These are phyloP conservation scores for Wallacemonas collosoma DNA, from an alignment of 208 protist genomes.

Conservation along the genomic window DNA sequence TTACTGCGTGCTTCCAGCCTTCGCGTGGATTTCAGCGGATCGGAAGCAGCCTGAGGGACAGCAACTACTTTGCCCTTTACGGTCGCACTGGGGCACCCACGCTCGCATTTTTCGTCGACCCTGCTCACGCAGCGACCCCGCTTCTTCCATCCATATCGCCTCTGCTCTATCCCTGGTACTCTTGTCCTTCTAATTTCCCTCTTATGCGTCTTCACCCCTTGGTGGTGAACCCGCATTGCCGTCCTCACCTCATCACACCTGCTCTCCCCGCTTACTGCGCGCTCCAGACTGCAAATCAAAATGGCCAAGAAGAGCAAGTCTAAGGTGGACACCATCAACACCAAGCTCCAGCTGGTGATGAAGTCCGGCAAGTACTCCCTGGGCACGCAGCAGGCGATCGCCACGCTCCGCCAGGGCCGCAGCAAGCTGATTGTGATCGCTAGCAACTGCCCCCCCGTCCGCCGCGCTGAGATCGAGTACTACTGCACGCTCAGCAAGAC, in stretches of 20 bases:
- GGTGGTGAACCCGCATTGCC: conserved; percentile 3
- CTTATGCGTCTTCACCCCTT: too few species aligned
- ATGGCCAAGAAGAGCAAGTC: conserved; percentile 96
- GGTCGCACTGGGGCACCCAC: too few species aligned
- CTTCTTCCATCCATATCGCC: too few species aligned
- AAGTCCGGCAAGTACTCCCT: conserved; percentile 99
- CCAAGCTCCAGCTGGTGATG: conserved; percentile 99
- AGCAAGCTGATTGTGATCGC: conserved; percentile 99
- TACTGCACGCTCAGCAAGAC: conserved; percentile 99
- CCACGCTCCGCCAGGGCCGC: conserved; percentile 96
- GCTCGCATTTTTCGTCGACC: too few species aligned
- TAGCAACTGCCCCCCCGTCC: conserved; percentile 98
- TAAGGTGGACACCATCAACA: conserved; percentile 98
- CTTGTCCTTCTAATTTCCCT: conserved; percentile 13
- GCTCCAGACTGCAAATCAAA: conserved; percentile 29
- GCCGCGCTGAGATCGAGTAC: conserved; percentile 99
- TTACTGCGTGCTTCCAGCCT: too few species aligned
- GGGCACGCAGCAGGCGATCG: conserved; percentile 97
- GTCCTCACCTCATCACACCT: not conserved
- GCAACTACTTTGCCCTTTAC: too few species aligned
- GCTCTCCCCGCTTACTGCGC: not conserved
- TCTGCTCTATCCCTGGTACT: not conserved
- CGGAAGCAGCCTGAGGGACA: too few species aligned
- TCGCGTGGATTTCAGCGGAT: too few species aligned
- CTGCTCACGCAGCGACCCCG: too few species aligned